Base-by-base conservation (phyloP, 345 rosid genomes). In the Cardiospermum halicacabum region DNA sequence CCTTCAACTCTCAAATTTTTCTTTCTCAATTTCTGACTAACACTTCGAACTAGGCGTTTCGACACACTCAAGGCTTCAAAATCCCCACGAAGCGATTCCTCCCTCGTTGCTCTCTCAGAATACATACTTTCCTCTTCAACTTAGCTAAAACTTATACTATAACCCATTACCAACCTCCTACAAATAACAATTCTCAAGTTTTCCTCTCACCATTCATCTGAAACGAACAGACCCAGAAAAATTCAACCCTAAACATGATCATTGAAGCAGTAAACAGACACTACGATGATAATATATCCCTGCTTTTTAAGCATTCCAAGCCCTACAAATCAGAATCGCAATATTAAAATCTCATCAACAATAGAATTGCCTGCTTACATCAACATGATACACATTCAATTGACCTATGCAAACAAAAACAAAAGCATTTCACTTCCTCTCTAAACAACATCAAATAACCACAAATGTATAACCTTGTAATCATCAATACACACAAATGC, bases 11-110 rank as follows among this genome's bases (percentile, higher is more conserved):
- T 81, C 24, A 27, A 69, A 37, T 51, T 72, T 70, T 78, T 90
- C 74, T 84, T 88, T 80, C 78, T 90, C 71, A 80, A 56, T 71
- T 82, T 90, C 75, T 86, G 89, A 71, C 96, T 85, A 64, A 84
- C 89, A 62, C 82, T 93, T 74, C 89, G 83, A 31, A 78, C 82
- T 3, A 93, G 87, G 53, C 92, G 85, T 74, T 82, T 85, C 0
- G 97, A 90, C 18, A 93, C 81, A 7, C 85, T 78, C 76, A 88
- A 68, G 43, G 73, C 77, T 85, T 90, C 95, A 34, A 88, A 77
- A 75, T 88, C 91, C 68, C 68, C 85, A 56, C 55, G 64, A 65
- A 88, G 75, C 16, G 84, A 79, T 53, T 78, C 86, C 70, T 87
- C 93, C 58, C 78, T 86, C 0, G 69, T 65, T 60, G 71, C 60